Evolutionary conservation across 2,329 filamentous ascomycete genomes (phyloP).

Genomic region (Fusarium agapanthi): DNA sequence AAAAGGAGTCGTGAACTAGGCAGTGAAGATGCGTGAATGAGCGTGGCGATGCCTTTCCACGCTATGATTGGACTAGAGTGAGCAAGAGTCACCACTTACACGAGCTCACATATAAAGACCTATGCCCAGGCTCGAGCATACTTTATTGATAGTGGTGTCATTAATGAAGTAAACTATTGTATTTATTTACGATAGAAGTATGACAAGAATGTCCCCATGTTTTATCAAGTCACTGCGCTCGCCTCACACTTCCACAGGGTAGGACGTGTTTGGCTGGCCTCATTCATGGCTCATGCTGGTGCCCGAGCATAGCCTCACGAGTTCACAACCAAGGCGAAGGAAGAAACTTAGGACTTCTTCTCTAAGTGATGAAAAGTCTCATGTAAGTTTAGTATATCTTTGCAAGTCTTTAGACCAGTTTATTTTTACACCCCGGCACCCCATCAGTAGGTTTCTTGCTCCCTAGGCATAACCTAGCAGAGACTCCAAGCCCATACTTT

Average conservation of each 20-base stretch:
- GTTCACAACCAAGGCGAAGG: not conserved
- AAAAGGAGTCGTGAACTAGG: not conserved
- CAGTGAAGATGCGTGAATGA: conserved; percentile 3
- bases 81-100: not conserved
- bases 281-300: not conserved
- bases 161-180: not conserved
- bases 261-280: not conserved
- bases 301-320: not conserved
- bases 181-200: not conserved
- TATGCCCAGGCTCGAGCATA: not conserved
- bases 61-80: conserved; percentile 1
- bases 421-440: not conserved
- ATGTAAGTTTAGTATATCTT: not conserved
- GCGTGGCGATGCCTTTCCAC: conserved; percentile 11
- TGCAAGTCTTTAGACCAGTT: not conserved
- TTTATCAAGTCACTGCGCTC: not conserved
- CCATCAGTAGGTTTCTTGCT: not conserved
- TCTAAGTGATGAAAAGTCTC: not conserved
- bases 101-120: not conserved
- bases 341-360: not conserved
- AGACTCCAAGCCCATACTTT: not conserved
- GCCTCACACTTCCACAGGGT: conserved; percentile 1
- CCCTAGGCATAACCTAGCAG: not conserved
- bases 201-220: not conserved
- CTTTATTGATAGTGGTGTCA: not conserved